Evolutionary conservation across 331 rosid species (phyloP).

Genomic region (Quercus tomentella): DNA sequence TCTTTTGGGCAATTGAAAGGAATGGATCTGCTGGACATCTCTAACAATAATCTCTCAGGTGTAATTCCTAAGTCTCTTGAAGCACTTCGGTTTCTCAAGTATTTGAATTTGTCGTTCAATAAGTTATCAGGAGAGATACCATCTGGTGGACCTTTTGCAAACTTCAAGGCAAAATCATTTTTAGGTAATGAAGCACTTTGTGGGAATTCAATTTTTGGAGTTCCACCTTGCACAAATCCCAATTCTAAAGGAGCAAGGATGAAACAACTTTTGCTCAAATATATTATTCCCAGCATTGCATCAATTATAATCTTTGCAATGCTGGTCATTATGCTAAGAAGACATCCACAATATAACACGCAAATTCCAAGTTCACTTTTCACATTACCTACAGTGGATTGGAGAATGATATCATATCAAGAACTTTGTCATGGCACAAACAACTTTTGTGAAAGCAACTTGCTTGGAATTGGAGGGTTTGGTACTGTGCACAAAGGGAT

Average conservation of each 20-base stretch:
- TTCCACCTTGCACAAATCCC: neutral
- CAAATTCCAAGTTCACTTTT: neutral
- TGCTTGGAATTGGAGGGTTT: conserved; percentile 9
- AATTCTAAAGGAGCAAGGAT: neutral
- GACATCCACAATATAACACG: neutral
- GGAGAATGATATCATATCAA: neutral
- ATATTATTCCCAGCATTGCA: neutral
- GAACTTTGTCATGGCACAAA: neutral
- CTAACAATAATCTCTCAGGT: neutral
- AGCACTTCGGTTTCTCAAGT: neutral
- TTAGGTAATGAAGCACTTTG: neutral
- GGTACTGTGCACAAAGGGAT: conserved; percentile 11
- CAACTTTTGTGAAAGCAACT: neutral
- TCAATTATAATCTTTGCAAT: neutral
- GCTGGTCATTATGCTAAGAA: neutral
- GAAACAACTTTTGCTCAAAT: neutral
- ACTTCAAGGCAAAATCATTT: conserved; percentile 12
- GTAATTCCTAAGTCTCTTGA: conserved; percentile 5
- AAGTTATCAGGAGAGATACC: conserved; percentile 3
- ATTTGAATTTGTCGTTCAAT: conserved; percentile 11
- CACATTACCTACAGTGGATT: neutral
- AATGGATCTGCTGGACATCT: neutral
- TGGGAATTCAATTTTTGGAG: neutral
- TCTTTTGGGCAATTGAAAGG: neutral
- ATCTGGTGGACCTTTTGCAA: neutral